phyloP scores from a whole-genome alignment of 306 rosid species.

The Lablab purpureus region DNA sequence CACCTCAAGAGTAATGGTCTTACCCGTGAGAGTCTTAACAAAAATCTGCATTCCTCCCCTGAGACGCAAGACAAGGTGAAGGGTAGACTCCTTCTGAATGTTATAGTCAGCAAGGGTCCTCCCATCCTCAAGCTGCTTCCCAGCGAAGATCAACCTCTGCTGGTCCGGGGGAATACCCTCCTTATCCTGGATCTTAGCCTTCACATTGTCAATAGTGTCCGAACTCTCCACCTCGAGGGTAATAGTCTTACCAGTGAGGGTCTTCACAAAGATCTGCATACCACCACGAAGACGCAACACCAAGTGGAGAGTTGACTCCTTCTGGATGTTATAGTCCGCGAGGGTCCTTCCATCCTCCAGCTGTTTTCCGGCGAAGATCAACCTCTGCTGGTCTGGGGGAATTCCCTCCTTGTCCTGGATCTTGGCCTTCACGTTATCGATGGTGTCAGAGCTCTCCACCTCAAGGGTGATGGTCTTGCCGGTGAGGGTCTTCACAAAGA shows the following conservation, averaged over 20 bases:
- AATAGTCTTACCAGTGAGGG: slow-evolving; percentile 70
- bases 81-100: slow-evolving; percentile 78
- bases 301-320: slow-evolving; percentile 71
- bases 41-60: no score
- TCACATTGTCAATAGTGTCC: slow-evolving; percentile 69
- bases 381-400: slow-evolving; percentile 77
- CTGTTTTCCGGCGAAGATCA: slow-evolving; percentile 77
- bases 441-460: slow-evolving; percentile 72
- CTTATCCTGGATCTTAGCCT: slow-evolving; percentile 73
- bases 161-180: slow-evolving; percentile 81
- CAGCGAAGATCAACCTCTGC: slow-evolving; percentile 78
- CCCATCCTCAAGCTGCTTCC: slow-evolving; percentile 72
- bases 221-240: slow-evolving; percentile 79
- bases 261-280: slow-evolving; percentile 75
- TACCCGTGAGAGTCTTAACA: no score
- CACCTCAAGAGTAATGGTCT: no score
- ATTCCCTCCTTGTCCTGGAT: slow-evolving; percentile 80
- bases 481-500: slow-evolving; percentile 63
- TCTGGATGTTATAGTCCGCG: slow-evolving; percentile 76
- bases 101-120: slow-evolving; percentile 75
- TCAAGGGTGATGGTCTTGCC: slow-evolving; percentile 74
- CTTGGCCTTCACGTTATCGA: slow-evolving; percentile 72
- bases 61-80: slow-evolving; percentile 65
- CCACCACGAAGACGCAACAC: slow-evolving; percentile 72
- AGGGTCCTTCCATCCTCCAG: slow-evolving; percentile 67